A percentile compares a stretch with the other conserved stretches of the same genome.
Conservation (phyloP, 1,139 yeast genomes). For the Yueomyces sp. region DNA sequence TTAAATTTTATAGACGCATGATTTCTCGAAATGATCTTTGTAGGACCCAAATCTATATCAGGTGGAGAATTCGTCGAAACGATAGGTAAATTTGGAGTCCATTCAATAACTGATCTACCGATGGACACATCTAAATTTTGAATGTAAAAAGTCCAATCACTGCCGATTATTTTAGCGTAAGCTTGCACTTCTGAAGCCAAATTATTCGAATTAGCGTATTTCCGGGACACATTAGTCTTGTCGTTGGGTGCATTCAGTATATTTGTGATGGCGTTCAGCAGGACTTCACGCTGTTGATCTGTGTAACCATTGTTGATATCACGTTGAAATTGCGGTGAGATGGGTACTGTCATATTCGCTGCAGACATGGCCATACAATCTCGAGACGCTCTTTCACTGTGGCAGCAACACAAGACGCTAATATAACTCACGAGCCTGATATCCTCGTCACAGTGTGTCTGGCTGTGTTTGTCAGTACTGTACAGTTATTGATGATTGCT, state of each 20-base stretch:
- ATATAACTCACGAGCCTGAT: too few species aligned
- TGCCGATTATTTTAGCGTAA: conserved; percentile 83
- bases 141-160: conserved; percentile 83
- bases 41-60: conserved; percentile 89
- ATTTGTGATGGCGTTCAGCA: conserved; percentile 33
- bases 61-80: conserved; percentile 22
- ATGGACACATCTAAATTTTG: conserved; percentile 59
- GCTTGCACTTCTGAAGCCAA: conserved; percentile 79
- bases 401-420: too few species aligned
- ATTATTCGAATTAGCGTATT: conserved; percentile 53
- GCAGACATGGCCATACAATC: too few species aligned
- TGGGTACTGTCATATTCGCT: neutral
- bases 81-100: conserved; percentile 2
- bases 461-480: too few species aligned
- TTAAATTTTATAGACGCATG: conserved; percentile 80
- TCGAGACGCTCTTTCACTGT: too few species aligned
- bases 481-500: too few species aligned
- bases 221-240: conserved; percentile 30
- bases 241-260: conserved; percentile 30
- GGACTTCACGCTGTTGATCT: conserved; percentile 17
- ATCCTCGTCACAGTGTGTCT: too few species aligned
- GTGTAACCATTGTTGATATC: conserved; percentile 1
- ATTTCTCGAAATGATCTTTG: conserved; percentile 80
- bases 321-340: neutral
- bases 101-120: conserved; percentile 65